A percentile compares a stretch with the other conserved stretches of the same genome.
Conservation (phyloP, 345 rosid genomes). For the Boechera divaricarpa region DNA sequence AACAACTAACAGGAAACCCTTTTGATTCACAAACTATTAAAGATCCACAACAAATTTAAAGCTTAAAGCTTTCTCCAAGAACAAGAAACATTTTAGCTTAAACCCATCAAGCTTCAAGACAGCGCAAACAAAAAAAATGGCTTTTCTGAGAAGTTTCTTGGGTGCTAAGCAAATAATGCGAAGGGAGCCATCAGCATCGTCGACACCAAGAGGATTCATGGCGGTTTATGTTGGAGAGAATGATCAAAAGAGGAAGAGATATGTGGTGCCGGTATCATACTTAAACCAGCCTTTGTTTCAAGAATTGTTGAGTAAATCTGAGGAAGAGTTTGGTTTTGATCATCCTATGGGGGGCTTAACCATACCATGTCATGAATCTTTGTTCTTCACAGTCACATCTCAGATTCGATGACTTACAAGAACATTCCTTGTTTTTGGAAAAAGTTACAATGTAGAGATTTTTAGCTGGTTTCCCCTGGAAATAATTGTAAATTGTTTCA, state of each 20-base stretch:
- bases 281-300: slow-evolving; percentile 51
- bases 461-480: slow-evolving; percentile 24
- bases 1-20: slow-evolving; percentile 17
- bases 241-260: slow-evolving; percentile 46
- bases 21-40: slow-evolving; percentile 22
- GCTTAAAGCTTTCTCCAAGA: slow-evolving; percentile 12
- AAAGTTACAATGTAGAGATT: slow-evolving; percentile 4
- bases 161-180: slow-evolving; percentile 22
- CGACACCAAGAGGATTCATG: slow-evolving; percentile 49
- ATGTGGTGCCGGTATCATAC: slow-evolving; percentile 45
- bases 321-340: slow-evolving; percentile 53
- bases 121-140: slow-evolving; percentile 6
- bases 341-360: slow-evolving; percentile 53
- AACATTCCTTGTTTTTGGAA: not conserved
- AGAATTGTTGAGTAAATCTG: slow-evolving; percentile 47
- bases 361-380: slow-evolving; percentile 49
- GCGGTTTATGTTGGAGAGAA: slow-evolving; percentile 51
- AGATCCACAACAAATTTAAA: not conserved
- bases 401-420: slow-evolving; percentile 28
- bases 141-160: slow-evolving; percentile 29
- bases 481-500: slow-evolving; percentile 37
- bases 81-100: slow-evolving; percentile 6
- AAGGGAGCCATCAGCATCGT: slow-evolving; percentile 18
- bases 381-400: slow-evolving; percentile 45
- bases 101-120: slow-evolving; percentile 21